phyloP scores from a whole-genome alignment of 1,284 basidiomycete species.

The Mrakiaceae sp. region DNA sequence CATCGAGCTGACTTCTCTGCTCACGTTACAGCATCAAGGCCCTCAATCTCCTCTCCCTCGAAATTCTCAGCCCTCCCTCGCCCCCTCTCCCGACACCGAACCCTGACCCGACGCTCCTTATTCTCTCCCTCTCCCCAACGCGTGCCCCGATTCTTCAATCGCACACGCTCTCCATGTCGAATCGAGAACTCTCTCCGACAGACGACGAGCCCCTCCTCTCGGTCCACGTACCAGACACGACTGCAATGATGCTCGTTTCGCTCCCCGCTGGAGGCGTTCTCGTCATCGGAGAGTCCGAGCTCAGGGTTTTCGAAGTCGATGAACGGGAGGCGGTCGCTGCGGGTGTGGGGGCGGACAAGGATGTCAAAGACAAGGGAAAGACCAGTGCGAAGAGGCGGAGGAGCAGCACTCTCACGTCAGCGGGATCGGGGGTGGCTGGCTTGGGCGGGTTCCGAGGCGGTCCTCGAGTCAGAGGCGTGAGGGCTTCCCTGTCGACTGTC shows the following conservation, averaged over 20 bases:
- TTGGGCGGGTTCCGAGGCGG: neutral
- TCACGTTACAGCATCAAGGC: slow-evolving; percentile 52
- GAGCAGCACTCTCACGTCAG: slow-evolving; percentile 1
- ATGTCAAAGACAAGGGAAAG: neutral
- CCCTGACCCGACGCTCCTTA: slow-evolving; percentile 43
- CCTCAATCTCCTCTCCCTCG: slow-evolving; percentile 56
- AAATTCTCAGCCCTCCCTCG: slow-evolving; percentile 45
- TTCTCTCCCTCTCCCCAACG: slow-evolving; percentile 40
- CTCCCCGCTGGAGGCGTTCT: slow-evolving; percentile 23
- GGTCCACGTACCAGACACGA: slow-evolving; percentile 34
- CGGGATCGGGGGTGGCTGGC: neutral
- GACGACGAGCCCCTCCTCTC: slow-evolving; percentile 46
- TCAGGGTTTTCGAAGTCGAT: slow-evolving; percentile 5
- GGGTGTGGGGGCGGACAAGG: neutral
- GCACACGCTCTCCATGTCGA: slow-evolving; percentile 45
- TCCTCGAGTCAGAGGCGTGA: neutral
- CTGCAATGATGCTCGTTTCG: slow-evolving; percentile 36
- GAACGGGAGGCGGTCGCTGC: neutral
- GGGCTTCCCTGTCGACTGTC: too few species aligned
- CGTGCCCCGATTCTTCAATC: slow-evolving; percentile 48
- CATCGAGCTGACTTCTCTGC: neutral
- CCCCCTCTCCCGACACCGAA: slow-evolving; percentile 1
- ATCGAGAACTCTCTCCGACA: slow-evolving; percentile 36
- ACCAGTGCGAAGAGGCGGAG: slow-evolving; percentile 4
- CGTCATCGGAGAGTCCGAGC: slow-evolving; percentile 29